Conservation (phyloP, 2,329 filamentous ascomycete genomes). For the Fusarium veterinarium region DNA sequence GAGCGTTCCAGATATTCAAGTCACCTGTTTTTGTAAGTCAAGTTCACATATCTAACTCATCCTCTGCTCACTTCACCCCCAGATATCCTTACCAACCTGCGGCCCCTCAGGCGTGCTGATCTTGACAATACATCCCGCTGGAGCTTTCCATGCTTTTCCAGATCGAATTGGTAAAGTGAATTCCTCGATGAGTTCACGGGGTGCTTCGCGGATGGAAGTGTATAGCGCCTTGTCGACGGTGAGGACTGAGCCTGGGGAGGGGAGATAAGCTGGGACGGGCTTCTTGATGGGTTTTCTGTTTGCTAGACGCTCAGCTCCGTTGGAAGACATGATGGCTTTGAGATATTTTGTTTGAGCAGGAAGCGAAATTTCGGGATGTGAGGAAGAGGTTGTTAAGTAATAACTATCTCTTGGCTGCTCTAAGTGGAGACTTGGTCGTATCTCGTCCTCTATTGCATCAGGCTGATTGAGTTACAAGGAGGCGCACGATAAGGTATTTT, state of each 20-base stretch:
- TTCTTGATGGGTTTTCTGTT: constrained; percentile 58
- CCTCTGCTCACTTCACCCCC: not conserved
- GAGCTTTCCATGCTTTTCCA: constrained; percentile 77
- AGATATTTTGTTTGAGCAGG: not conserved
- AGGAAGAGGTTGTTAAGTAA: not conserved
- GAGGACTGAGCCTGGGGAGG: constrained; percentile 56
- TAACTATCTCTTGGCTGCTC: constrained; percentile 1
- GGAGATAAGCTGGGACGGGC: constrained; percentile 62
- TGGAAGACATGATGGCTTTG: constrained; percentile 33
- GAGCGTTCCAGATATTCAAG: constrained; percentile 82
- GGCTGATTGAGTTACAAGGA: not conserved
- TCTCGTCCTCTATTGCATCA: not conserved
- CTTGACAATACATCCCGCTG: constrained; percentile 74
- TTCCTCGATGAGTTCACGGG: constrained; percentile 56
- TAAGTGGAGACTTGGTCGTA: constrained; percentile 8
- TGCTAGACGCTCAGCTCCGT: constrained; percentile 53
- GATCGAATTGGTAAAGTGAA: constrained; percentile 79
- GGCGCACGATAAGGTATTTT: not conserved
- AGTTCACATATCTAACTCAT: not conserved
- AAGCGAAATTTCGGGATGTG: not conserved
- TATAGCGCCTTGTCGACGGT: constrained; percentile 63
- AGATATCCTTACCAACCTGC: constrained; percentile 68
- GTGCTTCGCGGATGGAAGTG: constrained; percentile 67
- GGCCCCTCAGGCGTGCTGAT: constrained; percentile 82
- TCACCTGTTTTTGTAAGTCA: constrained; percentile 64